These are phyloP conservation scores for Viola odorata DNA, from an alignment of 345 rosid species.

Conservation along the genomic window DNA sequence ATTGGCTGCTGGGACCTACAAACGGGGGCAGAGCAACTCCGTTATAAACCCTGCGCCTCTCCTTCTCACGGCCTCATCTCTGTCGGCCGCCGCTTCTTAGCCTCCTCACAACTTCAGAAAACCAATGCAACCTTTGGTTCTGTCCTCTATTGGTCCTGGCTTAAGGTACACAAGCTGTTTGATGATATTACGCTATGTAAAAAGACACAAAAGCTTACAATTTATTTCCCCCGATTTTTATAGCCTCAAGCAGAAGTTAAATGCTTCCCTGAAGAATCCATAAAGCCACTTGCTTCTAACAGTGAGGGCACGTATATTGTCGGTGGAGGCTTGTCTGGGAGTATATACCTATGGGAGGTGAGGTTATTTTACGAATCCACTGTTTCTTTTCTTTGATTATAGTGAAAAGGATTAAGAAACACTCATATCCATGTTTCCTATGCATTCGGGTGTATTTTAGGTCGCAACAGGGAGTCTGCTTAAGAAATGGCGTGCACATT, in stretches of 20 bases:
- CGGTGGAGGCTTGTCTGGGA: constrained; percentile 77
- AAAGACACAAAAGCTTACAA: background rate
- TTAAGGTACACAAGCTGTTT: constrained; percentile 36
- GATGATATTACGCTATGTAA: constrained; percentile 2
- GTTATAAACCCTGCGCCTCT: constrained; percentile 65
- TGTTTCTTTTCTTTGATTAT: background rate
- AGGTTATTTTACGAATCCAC: background rate
- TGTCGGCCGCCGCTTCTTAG: constrained; percentile 58
- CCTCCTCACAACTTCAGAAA: constrained; percentile 66
- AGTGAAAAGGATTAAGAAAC: background rate
- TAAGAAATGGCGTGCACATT: constrained; percentile 82
- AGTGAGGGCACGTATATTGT: constrained; percentile 68
- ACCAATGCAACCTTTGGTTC: constrained; percentile 55
- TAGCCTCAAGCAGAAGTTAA: constrained; percentile 76
- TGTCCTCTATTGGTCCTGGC: constrained; percentile 73
- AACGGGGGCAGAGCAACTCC: constrained; percentile 54
- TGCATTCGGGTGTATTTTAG: constrained; percentile 25
- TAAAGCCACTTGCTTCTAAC: constrained; percentile 57
- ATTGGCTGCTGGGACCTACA: constrained; percentile 76
- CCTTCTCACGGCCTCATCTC: constrained; percentile 59
- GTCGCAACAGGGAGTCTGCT: constrained; percentile 72
- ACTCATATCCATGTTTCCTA: background rate
- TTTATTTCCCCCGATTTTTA: background rate
- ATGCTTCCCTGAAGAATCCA: constrained; percentile 74
- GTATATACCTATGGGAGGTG: constrained; percentile 83